phyloP scores from a whole-genome alignment of 192 early-diverging fungal genomes.

The Chytriomyces sp. region DNA sequence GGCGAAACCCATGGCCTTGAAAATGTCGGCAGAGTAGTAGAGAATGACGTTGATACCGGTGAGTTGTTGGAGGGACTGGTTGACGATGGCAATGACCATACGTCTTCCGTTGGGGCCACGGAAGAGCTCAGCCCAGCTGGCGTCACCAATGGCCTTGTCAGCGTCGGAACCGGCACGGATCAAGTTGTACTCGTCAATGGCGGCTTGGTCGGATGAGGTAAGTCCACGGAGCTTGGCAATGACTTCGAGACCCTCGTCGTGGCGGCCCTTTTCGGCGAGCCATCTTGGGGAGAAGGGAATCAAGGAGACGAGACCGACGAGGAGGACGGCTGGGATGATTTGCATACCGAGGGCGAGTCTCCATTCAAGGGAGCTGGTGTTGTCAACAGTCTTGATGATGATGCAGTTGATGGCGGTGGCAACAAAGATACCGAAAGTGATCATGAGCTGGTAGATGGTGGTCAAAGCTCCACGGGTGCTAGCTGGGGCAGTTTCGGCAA shows the following conservation, averaged over 20 bases:
- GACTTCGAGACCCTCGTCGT: constrained; percentile 46
- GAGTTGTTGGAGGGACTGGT: constrained; percentile 31
- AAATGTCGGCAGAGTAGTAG: constrained; percentile 69
- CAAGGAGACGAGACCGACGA: constrained; percentile 68
- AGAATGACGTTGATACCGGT: constrained; percentile 78
- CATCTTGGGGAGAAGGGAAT: constrained; percentile 77
- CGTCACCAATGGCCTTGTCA: constrained; percentile 59
- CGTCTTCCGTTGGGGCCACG: background rate
- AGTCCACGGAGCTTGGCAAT: constrained; percentile 52
- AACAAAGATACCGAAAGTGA: constrained; percentile 80
- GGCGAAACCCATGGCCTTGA: constrained; percentile 52
- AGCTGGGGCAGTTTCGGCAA: constrained; percentile 82
- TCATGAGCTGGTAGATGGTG: constrained; percentile 87
- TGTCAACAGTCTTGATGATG: constrained; percentile 45
- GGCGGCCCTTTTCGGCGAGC: constrained; percentile 53
- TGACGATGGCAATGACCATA: constrained; percentile 12
- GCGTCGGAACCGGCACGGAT: constrained; percentile 56
- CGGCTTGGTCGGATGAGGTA: constrained; percentile 32
- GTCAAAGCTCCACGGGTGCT: constrained; percentile 71
- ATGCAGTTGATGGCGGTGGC: constrained; percentile 50
- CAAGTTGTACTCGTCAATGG: constrained; percentile 55
- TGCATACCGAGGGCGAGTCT: constrained; percentile 85
- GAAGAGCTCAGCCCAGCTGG: constrained; percentile 47
- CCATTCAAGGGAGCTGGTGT: constrained; percentile 63
- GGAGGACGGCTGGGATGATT: constrained; percentile 75